phyloP scores from a whole-genome alignment of 176 grass and related monocot species.

The Aegilops tauschii region DNA sequence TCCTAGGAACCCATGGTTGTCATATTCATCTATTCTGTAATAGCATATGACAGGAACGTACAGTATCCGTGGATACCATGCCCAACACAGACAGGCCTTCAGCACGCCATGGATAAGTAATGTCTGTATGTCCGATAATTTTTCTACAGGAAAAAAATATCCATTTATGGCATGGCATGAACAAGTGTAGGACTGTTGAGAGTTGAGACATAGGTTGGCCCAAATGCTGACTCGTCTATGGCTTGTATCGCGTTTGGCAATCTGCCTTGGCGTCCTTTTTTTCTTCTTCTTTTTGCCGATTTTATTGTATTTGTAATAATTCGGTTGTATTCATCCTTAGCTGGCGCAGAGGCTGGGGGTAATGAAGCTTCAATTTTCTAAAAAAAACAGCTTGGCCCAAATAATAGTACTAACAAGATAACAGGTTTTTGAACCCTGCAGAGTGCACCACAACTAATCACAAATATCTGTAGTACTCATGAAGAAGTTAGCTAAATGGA shows the following conservation, averaged over 20 bases:
- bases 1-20: neutral
- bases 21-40: slow-evolving; percentile 6
- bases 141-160: neutral
- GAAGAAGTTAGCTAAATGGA: slow-evolving; percentile 2
- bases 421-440: neutral
- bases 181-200: neutral
- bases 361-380: neutral
- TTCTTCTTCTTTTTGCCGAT: neutral
- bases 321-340: neutral
- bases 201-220: neutral
- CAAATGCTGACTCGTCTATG: neutral
- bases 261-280: neutral
- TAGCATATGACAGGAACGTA: neutral
- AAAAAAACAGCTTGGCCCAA: neutral
- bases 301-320: neutral
- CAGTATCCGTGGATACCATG: neutral
- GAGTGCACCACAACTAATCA: slow-evolving; percentile 1
- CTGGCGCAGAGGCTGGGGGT: neutral
- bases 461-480: neutral
- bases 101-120: neutral
- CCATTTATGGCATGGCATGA: neutral
- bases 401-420: neutral
- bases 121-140: neutral
- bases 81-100: neutral
- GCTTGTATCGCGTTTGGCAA: neutral